These are phyloP conservation scores for Tetrapisispora nanseiensis DNA, from an alignment of 805 yeast species.

Conservation along the genomic window DNA sequence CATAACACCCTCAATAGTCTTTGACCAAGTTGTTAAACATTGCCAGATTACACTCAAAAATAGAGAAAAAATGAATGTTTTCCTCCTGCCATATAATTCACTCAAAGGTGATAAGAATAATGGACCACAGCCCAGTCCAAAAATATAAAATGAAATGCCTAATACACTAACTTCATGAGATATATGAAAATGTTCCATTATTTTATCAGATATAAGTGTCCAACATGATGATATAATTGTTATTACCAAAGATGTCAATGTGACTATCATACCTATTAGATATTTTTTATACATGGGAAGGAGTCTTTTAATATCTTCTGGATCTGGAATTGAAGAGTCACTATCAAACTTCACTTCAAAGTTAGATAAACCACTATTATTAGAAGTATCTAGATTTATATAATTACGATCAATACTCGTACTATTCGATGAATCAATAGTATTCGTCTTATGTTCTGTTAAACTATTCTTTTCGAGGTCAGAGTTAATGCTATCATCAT, in stretches of 20 bases:
- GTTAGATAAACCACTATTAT: no score
- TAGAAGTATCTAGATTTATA: background rate
- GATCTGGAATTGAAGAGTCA: slow-evolving; percentile 9
- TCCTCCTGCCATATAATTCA: slow-evolving; percentile 54
- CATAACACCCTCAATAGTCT: slow-evolving; percentile 52
- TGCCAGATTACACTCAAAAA: slow-evolving; percentile 50
- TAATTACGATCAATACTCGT: background rate
- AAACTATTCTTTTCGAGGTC: background rate
- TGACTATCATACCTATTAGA: slow-evolving; percentile 44
- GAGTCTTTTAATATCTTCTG: slow-evolving; percentile 26
- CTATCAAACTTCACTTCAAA: slow-evolving; percentile 26
- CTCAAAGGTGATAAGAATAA: slow-evolving; percentile 57
- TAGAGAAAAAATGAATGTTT: slow-evolving; percentile 50
- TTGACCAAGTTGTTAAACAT: slow-evolving; percentile 46
- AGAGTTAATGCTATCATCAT: no score
- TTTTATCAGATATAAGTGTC: slow-evolving; percentile 48
- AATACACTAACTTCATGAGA: slow-evolving; percentile 47
- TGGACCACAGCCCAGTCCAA: slow-evolving; percentile 64
- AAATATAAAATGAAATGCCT: slow-evolving; percentile 54
- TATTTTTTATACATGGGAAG: slow-evolving; percentile 45
- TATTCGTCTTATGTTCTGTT: background rate
- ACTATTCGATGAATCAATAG: background rate
- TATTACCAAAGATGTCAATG: slow-evolving; percentile 47
- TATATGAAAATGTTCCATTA: slow-evolving; percentile 38
- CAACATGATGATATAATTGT: slow-evolving; percentile 64